A percentile compares a stretch with the other conserved stretches of the same genome.
Evolutionary conservation across 768 basidiomycete species (phyloP).

Genomic region (Psilocybe subaeruginosa): DNA sequence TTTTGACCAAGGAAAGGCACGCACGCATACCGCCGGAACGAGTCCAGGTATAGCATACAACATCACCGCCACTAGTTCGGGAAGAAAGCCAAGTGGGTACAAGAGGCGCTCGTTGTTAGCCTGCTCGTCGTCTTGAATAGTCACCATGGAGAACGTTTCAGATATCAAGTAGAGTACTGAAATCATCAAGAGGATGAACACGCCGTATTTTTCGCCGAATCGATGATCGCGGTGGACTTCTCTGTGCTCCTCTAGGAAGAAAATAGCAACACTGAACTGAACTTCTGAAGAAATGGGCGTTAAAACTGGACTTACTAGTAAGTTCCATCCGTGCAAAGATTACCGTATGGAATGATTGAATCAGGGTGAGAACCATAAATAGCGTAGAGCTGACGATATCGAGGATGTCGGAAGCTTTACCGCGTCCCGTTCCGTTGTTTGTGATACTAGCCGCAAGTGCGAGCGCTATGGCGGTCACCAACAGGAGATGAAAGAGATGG

Average conservation of each 20-base stretch:
- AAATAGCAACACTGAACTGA: not conserved
- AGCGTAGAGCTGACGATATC: constrained; percentile 34
- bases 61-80: constrained; percentile 37
- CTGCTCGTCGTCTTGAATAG: constrained; percentile 24
- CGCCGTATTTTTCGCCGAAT: constrained; percentile 31
- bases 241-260: not conserved
- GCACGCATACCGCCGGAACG: constrained; percentile 21
- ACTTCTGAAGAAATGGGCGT: not conserved
- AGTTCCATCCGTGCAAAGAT: constrained; percentile 25
- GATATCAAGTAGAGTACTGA: constrained; percentile 37
- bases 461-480: constrained; percentile 2
- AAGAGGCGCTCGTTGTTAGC: constrained; percentile 36
- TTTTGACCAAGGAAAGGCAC: not conserved
- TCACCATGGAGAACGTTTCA: constrained; percentile 37
- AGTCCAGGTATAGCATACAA: constrained; percentile 35
- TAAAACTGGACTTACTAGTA: constrained; percentile 12
- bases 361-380: constrained; percentile 38
- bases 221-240: not conserved
- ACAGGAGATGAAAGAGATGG: not conserved
- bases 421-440: not conserved
- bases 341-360: constrained; percentile 33
- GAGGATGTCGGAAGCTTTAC: constrained; percentile 13
- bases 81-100: constrained; percentile 41
- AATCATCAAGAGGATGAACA: constrained; percentile 33
- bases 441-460: not conserved